Evolutionary conservation across 2,329 filamentous ascomycete species (phyloP).

Genomic region (Diplodia mutila): DNA sequence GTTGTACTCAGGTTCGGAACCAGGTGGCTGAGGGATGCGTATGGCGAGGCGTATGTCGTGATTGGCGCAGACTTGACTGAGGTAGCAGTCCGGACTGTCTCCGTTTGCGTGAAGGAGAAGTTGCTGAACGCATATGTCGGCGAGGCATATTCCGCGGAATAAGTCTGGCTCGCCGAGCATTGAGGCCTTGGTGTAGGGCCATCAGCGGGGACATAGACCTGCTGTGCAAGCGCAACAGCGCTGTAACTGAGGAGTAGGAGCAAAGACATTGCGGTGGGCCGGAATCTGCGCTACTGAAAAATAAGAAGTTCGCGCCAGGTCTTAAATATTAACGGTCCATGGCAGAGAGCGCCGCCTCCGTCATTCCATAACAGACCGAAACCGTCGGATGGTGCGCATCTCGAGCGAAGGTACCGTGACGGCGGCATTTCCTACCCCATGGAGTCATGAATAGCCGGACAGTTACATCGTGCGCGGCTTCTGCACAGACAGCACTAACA

Average conservation of each 20-base stretch:
- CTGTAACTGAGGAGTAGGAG: slow-evolving; percentile 2
- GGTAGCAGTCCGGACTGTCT: slow-evolving; percentile 46
- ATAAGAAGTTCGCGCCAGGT: neutral
- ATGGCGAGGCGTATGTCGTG: slow-evolving; percentile 43
- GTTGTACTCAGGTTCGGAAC: slow-evolving; percentile 44
- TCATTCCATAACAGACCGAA: neutral
- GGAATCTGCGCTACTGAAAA: neutral
- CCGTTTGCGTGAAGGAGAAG: slow-evolving; percentile 45
- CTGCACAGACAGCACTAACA: slow-evolving; percentile 7
- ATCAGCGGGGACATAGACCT: slow-evolving; percentile 40
- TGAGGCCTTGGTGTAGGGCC: slow-evolving; percentile 36
- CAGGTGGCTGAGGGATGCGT: slow-evolving; percentile 40
- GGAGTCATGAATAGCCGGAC: neutral
- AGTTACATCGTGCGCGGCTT: slow-evolving; percentile 6
- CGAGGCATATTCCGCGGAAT: slow-evolving; percentile 31
- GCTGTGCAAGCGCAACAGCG: slow-evolving; percentile 34
- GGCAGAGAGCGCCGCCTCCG: neutral
- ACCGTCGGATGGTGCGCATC: neutral
- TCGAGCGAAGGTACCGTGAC: neutral
- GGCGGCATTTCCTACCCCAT: slow-evolving; percentile 4
- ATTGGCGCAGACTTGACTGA: slow-evolving; percentile 39
- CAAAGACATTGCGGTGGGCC: neutral
- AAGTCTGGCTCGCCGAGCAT: slow-evolving; percentile 34
- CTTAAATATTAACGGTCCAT: neutral
- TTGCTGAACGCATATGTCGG: slow-evolving; percentile 39